Evolutionary conservation across 225 moss, liverwort and hornwort genomes (phyloP).

Genomic region (Pseudisothecium myosuroides): DNA sequence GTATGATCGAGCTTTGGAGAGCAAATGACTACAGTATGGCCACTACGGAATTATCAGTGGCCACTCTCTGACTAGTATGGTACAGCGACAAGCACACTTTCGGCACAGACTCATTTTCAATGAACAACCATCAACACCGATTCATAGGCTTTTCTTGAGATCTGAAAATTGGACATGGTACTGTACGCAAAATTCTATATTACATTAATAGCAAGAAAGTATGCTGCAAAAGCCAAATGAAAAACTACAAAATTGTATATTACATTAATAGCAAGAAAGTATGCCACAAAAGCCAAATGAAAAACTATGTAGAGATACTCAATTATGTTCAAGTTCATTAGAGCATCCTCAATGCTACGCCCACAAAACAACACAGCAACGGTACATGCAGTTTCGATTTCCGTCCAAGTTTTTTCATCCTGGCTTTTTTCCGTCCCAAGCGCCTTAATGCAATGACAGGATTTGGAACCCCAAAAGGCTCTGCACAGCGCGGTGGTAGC

Average conservation of each 20-base stretch:
- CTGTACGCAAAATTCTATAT: not conserved
- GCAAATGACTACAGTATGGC: not conserved
- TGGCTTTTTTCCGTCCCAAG: too few relatives aligned
- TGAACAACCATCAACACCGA: not conserved
- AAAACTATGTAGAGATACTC: too few relatives aligned
- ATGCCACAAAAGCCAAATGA: not conserved
- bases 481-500: too few relatives aligned
- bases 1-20: not conserved
- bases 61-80: not conserved
- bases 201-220: not conserved
- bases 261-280: not conserved
- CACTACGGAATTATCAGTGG: not conserved
- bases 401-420: too few relatives aligned
- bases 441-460: too few relatives aligned
- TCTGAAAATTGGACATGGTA: not conserved
- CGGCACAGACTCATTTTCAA: not conserved
- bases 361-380: too few relatives aligned
- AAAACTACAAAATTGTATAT: too few relatives aligned
- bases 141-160: not conserved
- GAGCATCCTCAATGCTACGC: too few relatives aligned
- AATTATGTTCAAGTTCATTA: not conserved
- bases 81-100: not conserved
- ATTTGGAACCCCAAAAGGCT: too few relatives aligned
- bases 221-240: not conserved
- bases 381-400: too few relatives aligned